phyloP scores from a whole-genome alignment of 1,139 yeast species.

The Schwanniomyces etchellsii region DNA sequence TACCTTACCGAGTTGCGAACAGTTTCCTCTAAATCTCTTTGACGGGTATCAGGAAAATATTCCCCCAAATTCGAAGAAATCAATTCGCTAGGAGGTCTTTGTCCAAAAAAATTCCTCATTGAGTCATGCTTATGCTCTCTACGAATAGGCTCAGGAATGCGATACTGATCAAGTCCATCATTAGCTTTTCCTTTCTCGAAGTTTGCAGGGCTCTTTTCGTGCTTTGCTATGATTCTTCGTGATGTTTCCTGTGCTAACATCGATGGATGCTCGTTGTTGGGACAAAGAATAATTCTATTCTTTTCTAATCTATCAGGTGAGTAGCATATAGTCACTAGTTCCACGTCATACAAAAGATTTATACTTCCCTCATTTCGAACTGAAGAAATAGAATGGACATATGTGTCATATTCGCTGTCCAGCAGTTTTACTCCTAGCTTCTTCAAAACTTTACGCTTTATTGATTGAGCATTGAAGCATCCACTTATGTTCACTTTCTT shows the following conservation, averaged over 20 bases:
- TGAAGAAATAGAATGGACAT: slow-evolving; percentile 28
- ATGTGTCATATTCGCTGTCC: slow-evolving; percentile 38
- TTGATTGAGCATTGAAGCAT: slow-evolving; percentile 75
- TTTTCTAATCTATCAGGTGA: slow-evolving; percentile 69
- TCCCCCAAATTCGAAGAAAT: slow-evolving; percentile 87
- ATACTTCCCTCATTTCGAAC: slow-evolving; percentile 20
- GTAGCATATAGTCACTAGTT: slow-evolving; percentile 76
- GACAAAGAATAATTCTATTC: slow-evolving; percentile 67
- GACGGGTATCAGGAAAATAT: slow-evolving; percentile 83
- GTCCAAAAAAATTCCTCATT: slow-evolving; percentile 65
- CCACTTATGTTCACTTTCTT: slow-evolving; percentile 72
- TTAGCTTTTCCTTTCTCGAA: not conserved
- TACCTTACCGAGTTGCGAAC: slow-evolving; percentile 78
- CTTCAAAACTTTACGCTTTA: slow-evolving; percentile 64
- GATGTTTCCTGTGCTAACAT: slow-evolving; percentile 61
- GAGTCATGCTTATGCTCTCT: slow-evolving; percentile 8
- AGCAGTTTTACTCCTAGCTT: slow-evolving; percentile 47
- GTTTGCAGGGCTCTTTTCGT: slow-evolving; percentile 22
- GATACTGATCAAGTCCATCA: slow-evolving; percentile 15
- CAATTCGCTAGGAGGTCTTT: slow-evolving; percentile 89
- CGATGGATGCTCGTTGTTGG: slow-evolving; percentile 59
- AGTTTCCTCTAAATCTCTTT: slow-evolving; percentile 69
- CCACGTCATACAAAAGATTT: slow-evolving; percentile 66
- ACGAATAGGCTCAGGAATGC: slow-evolving; percentile 19
- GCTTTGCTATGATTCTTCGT: slow-evolving; percentile 30